Base-by-base conservation (phyloP, 441 rosid species). In the Jatropha multifida region DNA sequence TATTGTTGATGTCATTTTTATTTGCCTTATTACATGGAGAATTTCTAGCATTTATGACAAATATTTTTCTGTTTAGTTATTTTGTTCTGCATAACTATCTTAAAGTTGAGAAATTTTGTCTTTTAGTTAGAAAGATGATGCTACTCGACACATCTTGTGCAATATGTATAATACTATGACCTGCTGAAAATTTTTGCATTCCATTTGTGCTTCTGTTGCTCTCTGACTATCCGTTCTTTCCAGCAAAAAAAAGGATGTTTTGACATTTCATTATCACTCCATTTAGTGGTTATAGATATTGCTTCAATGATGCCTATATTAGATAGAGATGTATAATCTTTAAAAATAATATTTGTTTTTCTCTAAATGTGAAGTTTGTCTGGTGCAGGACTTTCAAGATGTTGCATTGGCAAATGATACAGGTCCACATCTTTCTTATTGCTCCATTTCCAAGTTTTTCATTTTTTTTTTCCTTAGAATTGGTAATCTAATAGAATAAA, bases 361-460 rank as follows among this genome's bases (percentile, higher is more conserved):
- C 44, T 11, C 77, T 80, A 68, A 75, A 42, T 68, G 7, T 68
- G 7, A 74, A 61, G 68, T 27, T 66, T 80, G 37, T 79, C 20
- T 80, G 81, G 17, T 89, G 84, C 93, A 96, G 99, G 97, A 86
- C 81, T 74, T 85, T 82, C 94, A 79, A 67, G 83, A 81, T 77
- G 74, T 74, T 63, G 83, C 77, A 32, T 76, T 83, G 74, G 85
- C 76, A 74, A 86, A 93, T 79, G 93, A 96, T 82, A 96, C 98
- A 91, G 99, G 99, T 96, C 64, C 37, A n/a, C 66, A 56, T 81
- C 44, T 63, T 67, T 44, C 59, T 64, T 74, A 71, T 74, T 77
- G 42, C 40, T 48, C 1, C 75, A 54, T 77, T 73, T 61, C 52
- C 54, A 32, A 23, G 9, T 55, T 17, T 64, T 64, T 17, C 14